phyloP scores from a whole-genome alignment of 768 basidiomycete species.

The Mycena rebaudengoi region DNA sequence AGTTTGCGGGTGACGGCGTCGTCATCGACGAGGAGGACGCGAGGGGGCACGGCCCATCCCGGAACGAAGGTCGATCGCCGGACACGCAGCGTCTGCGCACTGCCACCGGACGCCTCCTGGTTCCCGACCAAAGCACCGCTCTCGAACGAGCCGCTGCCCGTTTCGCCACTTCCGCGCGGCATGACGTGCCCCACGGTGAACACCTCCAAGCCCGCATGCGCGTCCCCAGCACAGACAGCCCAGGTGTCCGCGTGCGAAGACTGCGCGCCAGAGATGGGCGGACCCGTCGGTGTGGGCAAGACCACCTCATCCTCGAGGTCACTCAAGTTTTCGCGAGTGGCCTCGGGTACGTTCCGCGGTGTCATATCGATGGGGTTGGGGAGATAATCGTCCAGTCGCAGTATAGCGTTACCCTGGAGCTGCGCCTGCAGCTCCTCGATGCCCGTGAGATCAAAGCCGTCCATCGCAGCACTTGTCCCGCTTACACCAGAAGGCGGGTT shows the following conservation, averaged over 20 bases:
- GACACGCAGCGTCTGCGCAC: slow-evolving; percentile 67
- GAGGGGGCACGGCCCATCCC: slow-evolving; percentile 89
- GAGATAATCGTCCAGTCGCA: slow-evolving; percentile 7
- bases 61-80: slow-evolving; percentile 83
- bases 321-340: slow-evolving; percentile 1
- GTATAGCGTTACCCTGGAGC: slow-evolving; percentile 25
- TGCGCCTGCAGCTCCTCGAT: slow-evolving; percentile 63
- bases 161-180: slow-evolving; percentile 60
- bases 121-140: slow-evolving; percentile 39
- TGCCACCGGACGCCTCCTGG: too few species aligned
- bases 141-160: too few species aligned
- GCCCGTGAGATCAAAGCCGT: slow-evolving; percentile 55
- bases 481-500: slow-evolving; percentile 29
- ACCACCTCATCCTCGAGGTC: slow-evolving; percentile 28
- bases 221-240: slow-evolving; percentile 25
- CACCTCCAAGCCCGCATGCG: slow-evolving; percentile 78
- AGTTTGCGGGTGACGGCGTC: slow-evolving; percentile 92
- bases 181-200: slow-evolving; percentile 83
- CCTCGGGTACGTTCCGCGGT: background rate
- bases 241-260: slow-evolving; percentile 20
- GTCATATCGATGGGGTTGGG: slow-evolving; percentile 18
- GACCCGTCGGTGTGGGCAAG: slow-evolving; percentile 21
- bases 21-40: slow-evolving; percentile 94
- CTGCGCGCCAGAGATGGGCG: slow-evolving; percentile 36
- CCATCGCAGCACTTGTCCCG: slow-evolving; percentile 31